Base-by-base conservation (phyloP, 2,329 filamentous ascomycete genomes). In the Penicillium sp. region DNA sequence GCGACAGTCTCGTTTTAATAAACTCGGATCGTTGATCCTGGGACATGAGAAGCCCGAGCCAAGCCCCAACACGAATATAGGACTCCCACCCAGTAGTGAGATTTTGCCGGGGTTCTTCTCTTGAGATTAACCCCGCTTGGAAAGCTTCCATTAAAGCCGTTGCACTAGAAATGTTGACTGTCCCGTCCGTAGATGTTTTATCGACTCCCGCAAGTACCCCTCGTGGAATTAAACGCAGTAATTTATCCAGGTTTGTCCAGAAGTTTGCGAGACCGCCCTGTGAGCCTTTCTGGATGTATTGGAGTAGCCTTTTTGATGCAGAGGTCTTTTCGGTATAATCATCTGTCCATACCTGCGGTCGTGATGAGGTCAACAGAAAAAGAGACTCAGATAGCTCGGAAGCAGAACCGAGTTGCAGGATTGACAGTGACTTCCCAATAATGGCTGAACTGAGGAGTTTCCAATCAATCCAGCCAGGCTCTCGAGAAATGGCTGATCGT, bases 251-350 rank as follows among this genome's bases (percentile, higher is more conserved):
- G 15, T 82, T 83, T 25, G 80, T 73, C 94, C 94, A 99, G 68
- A 87, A 96, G 9, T 81, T 82, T 3, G 81, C 75, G 0, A 85
- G 79, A 3, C 89, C 88, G n/a, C 86, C 84, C 67, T 97, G 90
- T 0, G 93, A 96, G 2, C 94, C 93, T 65, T 87, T 89, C 58
- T 89, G 86, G 6, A 97, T 77, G 63, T 95, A 94, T 8, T 85
- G 78, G 48, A 84, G 82, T 4, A 99, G 73, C 22, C 87, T 75
- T 56, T 78, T 83, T 57, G 74, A 80, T 55, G 72, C 82, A 7
- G 81, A 69, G 27, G 81, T 82, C 68, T 86, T 87, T 45, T 79
- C 81, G 26, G 74, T 78, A 69, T 86, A 86, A 51, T 84, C 77
- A 5, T 79, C 79, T 1, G 85, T 87, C 94, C 94, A 99, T 9